Percentiles rank a stretch among this genome's conserved stretches.
phyloP scores from a whole-genome alignment of 345 rosid species.

The Citrus maxima region DNA sequence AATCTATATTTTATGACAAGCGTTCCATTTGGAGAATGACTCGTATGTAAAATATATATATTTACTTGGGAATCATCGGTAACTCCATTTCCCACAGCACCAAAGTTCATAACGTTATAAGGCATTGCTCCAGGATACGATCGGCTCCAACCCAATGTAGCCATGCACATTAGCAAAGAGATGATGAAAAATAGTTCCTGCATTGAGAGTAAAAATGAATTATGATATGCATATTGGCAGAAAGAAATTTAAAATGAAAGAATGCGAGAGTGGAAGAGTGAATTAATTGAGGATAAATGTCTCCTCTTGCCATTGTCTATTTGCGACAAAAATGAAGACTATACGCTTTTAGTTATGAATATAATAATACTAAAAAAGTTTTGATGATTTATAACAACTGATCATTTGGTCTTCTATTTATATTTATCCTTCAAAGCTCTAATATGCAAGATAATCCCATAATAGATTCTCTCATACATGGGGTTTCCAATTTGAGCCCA shows the following conservation, averaged over 20 bases:
- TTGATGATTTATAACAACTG: background rate
- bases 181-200: background rate
- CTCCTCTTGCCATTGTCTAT: background rate
- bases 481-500: no score
- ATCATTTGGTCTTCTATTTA: background rate
- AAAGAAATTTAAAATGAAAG: background rate
- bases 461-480: no score
- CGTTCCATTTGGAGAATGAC: background rate
- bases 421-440: background rate
- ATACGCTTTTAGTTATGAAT: background rate
- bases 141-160: background rate
- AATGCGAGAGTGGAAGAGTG: background rate
- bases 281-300: background rate
- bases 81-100: conserved; percentile 4
- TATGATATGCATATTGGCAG: no score
- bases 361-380: no score
- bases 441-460: no score
- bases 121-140: background rate
- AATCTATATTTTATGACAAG: background rate
- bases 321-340: background rate
- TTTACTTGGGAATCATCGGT: conserved; percentile 49
- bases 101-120: background rate
- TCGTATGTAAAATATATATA: background rate
- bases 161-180: background rate
- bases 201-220: no score